Evolutionary conservation across 129 eudicot species (phyloP).

Genomic region (Smallanthus sonchifolius): DNA sequence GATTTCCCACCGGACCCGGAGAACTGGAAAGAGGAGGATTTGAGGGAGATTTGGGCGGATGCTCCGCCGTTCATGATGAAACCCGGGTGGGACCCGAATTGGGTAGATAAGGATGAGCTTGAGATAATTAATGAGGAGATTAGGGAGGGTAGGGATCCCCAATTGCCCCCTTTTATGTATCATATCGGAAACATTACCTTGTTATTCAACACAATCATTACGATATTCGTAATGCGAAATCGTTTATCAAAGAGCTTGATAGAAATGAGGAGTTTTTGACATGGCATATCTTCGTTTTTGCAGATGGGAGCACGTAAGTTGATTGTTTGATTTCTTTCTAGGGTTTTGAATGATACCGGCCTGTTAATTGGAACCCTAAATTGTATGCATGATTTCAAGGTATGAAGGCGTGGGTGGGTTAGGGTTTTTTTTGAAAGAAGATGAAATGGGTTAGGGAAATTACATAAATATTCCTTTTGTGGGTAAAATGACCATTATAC

Average conservation of each 20-base stretch:
- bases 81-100: constrained; percentile 77
- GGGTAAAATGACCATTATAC: no score
- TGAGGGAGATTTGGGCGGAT: constrained; percentile 80
- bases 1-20: constrained; percentile 73
- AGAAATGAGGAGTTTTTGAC: constrained; percentile 81
- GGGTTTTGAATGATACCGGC: neutral
- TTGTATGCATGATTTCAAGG: constrained; percentile 28
- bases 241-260: constrained; percentile 75
- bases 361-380: neutral
- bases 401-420: no score
- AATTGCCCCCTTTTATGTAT: constrained; percentile 81
- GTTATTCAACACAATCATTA: constrained; percentile 46
- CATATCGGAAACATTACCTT: constrained; percentile 66
- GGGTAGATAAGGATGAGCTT: constrained; percentile 49
- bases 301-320: constrained; percentile 87
- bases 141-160: constrained; percentile 47
- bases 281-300: constrained; percentile 82
- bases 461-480: no score
- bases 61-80: constrained; percentile 35
- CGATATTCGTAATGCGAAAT: constrained; percentile 45
- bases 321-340: neutral
- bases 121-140: constrained; percentile 34
- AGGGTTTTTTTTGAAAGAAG: no score
- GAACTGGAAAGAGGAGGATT: constrained; percentile 75
- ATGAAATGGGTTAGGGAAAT: no score